A percentile compares a stretch with the other conserved stretches of the same genome.
Evolutionary conservation across 2,329 filamentous ascomycete species (phyloP).

Genomic region (Seiridium cupressi): DNA sequence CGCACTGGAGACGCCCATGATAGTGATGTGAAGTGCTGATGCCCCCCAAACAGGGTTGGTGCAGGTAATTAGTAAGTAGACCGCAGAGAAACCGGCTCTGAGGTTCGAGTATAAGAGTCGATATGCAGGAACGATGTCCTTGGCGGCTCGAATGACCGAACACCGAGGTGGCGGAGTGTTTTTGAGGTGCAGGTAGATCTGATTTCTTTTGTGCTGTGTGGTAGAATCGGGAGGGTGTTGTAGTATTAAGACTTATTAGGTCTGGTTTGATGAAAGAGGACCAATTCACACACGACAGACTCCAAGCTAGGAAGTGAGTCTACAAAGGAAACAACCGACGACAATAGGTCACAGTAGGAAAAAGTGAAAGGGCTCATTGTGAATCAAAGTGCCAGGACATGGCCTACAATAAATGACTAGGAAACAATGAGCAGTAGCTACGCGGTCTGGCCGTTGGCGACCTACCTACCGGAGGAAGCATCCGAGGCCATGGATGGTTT

Average conservation of each 20-base stretch:
- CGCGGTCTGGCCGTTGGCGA: neutral
- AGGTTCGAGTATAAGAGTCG: slow-evolving; percentile 13
- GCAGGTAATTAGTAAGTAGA: slow-evolving; percentile 7
- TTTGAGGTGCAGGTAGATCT: neutral
- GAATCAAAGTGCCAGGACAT: slow-evolving; percentile 4
- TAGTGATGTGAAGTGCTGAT: slow-evolving; percentile 10
- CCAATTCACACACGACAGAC: slow-evolving; percentile 3
- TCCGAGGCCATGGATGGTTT: slow-evolving; percentile 6
- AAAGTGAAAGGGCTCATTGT: slow-evolving; percentile 16
- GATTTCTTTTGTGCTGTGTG: neutral
- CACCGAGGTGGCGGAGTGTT: neutral
- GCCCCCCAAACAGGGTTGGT: neutral
- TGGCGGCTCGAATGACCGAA: neutral
- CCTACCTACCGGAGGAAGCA: neutral
- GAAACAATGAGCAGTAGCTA: neutral
- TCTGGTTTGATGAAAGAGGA: slow-evolving; percentile 13
- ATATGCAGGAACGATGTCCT: slow-evolving; percentile 3
- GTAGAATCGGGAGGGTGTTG: slow-evolving; percentile 4
- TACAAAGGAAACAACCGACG: slow-evolving; percentile 19
- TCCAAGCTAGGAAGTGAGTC: slow-evolving; percentile 4
- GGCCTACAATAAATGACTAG: slow-evolving; percentile 3
- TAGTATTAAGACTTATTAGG: slow-evolving; percentile 15
- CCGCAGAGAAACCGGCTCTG: slow-evolving; percentile 22
- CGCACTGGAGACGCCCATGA: slow-evolving; percentile 20
- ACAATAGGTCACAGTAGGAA: slow-evolving; percentile 14